Evolutionary conservation across 1,284 basidiomycete species (phyloP).

Genomic region (Trichosporon coremiiforme): DNA sequence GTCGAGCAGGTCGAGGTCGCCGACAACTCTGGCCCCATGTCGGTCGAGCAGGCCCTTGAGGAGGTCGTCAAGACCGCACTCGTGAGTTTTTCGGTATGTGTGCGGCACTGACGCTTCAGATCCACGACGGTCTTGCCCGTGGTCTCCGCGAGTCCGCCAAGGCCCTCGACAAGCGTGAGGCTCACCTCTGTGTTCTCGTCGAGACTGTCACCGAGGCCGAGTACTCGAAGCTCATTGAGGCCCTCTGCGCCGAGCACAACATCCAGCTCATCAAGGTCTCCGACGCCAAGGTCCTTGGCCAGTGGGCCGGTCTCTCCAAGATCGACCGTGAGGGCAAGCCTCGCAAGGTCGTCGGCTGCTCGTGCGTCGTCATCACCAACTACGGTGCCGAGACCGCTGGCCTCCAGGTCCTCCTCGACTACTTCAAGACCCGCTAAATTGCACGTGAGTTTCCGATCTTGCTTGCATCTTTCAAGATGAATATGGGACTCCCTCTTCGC

Average conservation of each 20-base stretch:
- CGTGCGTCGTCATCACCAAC: conserved; percentile 97
- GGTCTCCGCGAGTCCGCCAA: conserved; percentile 98
- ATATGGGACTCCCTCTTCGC: conserved; percentile 58
- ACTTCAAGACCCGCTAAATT: conserved; percentile 58
- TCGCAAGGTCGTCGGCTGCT: conserved; percentile 93
- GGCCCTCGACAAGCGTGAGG: conserved; percentile 97
- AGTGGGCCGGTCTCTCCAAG: conserved; percentile 99
- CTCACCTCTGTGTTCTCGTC: conserved; percentile 97
- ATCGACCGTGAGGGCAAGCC: conserved; percentile 99
- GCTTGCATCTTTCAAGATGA: conserved; percentile 45
- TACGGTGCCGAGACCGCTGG: conserved; percentile 96
- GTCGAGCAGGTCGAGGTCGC: conserved; percentile 72
- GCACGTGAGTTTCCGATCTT: conserved; percentile 16
- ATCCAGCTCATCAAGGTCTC: conserved; percentile 98
- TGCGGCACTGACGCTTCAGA: background rate
- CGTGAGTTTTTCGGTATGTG: conserved; percentile 13
- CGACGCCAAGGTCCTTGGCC: conserved; percentile 95
- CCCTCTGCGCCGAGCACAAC: conserved; percentile 97
- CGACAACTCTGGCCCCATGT: conserved; percentile 86
- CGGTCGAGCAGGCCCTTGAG: conserved; percentile 97
- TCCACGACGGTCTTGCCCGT: conserved; percentile 94
- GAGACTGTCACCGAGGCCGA: conserved; percentile 98
- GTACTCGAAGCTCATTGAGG: conserved; percentile 99
- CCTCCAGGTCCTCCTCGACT: conserved; percentile 90
- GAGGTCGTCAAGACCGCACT: conserved; percentile 79